Evolutionary conservation across 148 eudicot species (phyloP).

Genomic region (Cornus controversa): DNA sequence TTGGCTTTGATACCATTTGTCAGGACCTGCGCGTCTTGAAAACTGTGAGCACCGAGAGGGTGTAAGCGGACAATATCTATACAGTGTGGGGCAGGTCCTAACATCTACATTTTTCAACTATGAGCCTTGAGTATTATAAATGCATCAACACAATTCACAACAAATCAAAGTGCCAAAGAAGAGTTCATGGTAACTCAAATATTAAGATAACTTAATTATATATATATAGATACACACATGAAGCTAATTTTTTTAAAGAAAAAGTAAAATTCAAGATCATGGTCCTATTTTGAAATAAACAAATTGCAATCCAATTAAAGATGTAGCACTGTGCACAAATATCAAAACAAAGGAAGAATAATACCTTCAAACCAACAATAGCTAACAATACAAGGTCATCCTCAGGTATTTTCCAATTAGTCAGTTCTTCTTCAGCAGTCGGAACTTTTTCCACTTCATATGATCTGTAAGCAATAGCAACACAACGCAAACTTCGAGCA

Average conservation of each 20-base stretch:
- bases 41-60: no score
- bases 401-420: constrained; percentile 74
- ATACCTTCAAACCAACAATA: constrained; percentile 90
- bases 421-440: constrained; percentile 56
- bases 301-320: background rate
- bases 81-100: no score
- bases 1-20: no score
- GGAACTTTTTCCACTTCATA: constrained; percentile 53
- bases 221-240: no score
- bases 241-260: background rate
- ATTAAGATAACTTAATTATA: background rate
- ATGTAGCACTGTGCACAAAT: background rate
- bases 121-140: background rate
- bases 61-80: no score
- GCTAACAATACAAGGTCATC: constrained; percentile 73
- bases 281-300: background rate
- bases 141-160: background rate
- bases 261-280: background rate
- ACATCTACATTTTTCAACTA: background rate
- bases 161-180: background rate
- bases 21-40: no score
- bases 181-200: background rate
- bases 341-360: background rate
- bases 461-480: constrained; percentile 75
- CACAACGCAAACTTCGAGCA: constrained; percentile 78